Conservation (phyloP, 176 grass and related monocot species). For the Carex kokanica region DNA sequence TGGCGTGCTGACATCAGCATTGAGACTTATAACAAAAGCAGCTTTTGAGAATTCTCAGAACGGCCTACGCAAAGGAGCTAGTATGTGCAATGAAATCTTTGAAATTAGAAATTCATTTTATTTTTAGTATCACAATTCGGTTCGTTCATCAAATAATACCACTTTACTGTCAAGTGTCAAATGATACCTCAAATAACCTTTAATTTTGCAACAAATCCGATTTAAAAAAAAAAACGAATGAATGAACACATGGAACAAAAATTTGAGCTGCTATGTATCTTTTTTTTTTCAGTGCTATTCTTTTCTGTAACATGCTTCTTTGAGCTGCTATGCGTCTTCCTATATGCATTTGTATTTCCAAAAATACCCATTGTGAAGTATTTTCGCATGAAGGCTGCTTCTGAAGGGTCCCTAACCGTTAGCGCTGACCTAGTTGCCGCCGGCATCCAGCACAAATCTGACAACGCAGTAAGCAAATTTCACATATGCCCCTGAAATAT, state of each 20-base stretch:
- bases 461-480: slow-evolving; percentile 33
- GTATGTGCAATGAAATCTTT: slow-evolving; percentile 31
- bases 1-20: slow-evolving; percentile 50
- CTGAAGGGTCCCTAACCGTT: slow-evolving; percentile 56
- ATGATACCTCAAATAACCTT: not conserved
- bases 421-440: slow-evolving; percentile 55
- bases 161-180: slow-evolving; percentile 35
- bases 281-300: slow-evolving; percentile 54
- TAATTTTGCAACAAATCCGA: not conserved
- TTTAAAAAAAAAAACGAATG: not conserved
- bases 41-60: slow-evolving; percentile 61
- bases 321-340: slow-evolving; percentile 50
- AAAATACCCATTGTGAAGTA: slow-evolving; percentile 80
- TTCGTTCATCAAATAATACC: slow-evolving; percentile 58
- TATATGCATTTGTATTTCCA: slow-evolving; percentile 73
- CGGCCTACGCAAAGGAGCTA: slow-evolving; percentile 67
- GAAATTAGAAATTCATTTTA: not conserved
- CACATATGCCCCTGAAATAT: not conserved
- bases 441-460: slow-evolving; percentile 42
- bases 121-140: slow-evolving; percentile 54
- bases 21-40: slow-evolving; percentile 62
- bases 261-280: slow-evolving; percentile 45
- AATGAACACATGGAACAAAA: not conserved
- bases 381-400: slow-evolving; percentile 61
- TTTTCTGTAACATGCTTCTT: slow-evolving; percentile 55